These are phyloP conservation scores for Mimosa pudica DNA, from an alignment of 306 rosid species.

Conservation along the genomic window DNA sequence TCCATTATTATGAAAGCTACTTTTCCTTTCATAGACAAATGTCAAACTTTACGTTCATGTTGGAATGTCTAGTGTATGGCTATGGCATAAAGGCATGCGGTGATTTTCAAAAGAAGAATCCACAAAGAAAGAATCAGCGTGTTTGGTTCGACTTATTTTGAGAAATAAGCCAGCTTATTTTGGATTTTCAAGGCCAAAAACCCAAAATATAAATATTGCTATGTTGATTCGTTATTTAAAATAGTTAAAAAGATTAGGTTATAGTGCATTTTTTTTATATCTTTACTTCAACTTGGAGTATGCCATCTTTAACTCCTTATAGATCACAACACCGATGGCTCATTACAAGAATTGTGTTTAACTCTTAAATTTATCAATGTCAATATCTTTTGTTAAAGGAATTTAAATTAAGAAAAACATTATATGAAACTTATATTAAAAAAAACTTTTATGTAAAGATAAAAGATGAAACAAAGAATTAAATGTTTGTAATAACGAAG, in stretches of 20 bases:
- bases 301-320: too few relatives aligned
- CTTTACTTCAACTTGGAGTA: too few relatives aligned
- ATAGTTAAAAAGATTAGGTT: background rate
- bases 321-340: too few relatives aligned
- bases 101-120: slow-evolving; percentile 11
- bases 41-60: slow-evolving; percentile 32
- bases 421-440: too few relatives aligned
- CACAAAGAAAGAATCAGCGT: slow-evolving; percentile 2
- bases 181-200: too few relatives aligned
- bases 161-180: too few relatives aligned
- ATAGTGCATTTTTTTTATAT: too few relatives aligned
- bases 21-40: background rate
- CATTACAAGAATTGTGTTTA: too few relatives aligned
- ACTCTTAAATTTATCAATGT: too few relatives aligned
- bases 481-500: background rate
- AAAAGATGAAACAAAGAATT: background rate
- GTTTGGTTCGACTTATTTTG: too few relatives aligned
- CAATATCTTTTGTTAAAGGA: too few relatives aligned
- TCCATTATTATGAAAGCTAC: background rate
- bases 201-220: background rate
- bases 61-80: background rate
- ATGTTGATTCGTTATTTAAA: background rate
- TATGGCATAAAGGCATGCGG: slow-evolving; percentile 22
- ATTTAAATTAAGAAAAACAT: background rate
- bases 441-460: too few relatives aligned